phyloP scores from a whole-genome alignment of 208 protist species.

The Wallacemonas sp. region DNA sequence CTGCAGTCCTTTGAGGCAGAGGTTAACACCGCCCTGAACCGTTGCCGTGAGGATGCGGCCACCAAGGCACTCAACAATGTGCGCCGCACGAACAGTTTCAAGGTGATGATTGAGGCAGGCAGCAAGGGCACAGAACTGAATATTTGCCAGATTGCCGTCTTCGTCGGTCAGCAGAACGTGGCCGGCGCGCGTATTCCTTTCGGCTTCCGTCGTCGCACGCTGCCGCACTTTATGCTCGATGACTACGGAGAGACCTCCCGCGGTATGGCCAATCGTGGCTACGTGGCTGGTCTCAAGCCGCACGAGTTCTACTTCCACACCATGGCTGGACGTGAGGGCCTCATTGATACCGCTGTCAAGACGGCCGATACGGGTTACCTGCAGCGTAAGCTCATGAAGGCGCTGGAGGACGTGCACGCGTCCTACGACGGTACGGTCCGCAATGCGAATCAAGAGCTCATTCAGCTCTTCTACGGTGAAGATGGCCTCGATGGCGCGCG shows the following conservation, averaged over 20 bases:
- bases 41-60: too few species aligned
- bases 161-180: constrained; percentile 99
- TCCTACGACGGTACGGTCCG: constrained; percentile 99
- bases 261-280: constrained; percentile 99
- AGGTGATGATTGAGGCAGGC: constrained; percentile 99
- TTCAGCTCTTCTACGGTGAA: constrained; percentile 99
- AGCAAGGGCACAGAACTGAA: constrained; percentile 99
- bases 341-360: constrained; percentile 99
- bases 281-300: constrained; percentile 97
- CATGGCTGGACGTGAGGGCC: constrained; percentile 97
- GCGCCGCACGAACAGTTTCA: constrained; percentile 98
- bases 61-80: too few species aligned
- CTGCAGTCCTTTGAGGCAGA: constrained; percentile 94
- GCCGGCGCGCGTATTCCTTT: constrained; percentile 97
- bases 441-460: constrained; percentile 89
- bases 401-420: constrained; percentile 98
- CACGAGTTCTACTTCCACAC: constrained; percentile 99
- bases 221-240: constrained; percentile 97
- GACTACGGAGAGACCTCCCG: constrained; percentile 90
- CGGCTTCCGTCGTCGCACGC: constrained; percentile 97
- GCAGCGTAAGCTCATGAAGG: constrained; percentile 99
- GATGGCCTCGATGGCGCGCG: constrained; percentile 98
- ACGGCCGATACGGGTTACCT: constrained; percentile 99
- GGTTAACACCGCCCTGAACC: constrained; percentile 96
- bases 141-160: constrained; percentile 99